Conservation (phyloP, 331 rosid species). For the Cydonia oblonga region DNA sequence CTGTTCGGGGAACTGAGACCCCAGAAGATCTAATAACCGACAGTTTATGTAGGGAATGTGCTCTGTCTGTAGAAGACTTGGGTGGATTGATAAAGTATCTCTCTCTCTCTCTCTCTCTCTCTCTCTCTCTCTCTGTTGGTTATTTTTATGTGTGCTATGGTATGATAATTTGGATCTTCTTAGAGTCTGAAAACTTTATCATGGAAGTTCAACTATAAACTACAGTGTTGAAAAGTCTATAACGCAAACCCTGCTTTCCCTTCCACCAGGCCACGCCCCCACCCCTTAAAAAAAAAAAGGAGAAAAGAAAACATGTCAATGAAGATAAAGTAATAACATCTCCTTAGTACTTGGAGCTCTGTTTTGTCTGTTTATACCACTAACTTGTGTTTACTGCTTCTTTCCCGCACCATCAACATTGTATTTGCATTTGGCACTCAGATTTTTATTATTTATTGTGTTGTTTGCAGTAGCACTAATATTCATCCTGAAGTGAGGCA, state of each 20-base stretch:
- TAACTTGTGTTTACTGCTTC: background rate
- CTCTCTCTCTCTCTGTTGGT: background rate
- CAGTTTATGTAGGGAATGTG: constrained; percentile 70
- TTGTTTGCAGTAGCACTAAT: constrained; percentile 41
- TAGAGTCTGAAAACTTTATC: background rate
- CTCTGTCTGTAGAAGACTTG: constrained; percentile 63
- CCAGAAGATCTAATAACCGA: constrained; percentile 91
- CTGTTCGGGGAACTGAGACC: constrained; percentile 94
- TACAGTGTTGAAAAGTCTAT: background rate
- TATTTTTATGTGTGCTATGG: background rate
- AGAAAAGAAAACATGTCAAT: background rate
- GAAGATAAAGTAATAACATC: background rate
- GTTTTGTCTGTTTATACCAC: background rate
- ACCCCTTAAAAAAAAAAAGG: background rate
- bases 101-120: constrained; percentile 15
- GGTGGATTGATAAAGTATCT: constrained; percentile 68
- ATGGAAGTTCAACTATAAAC: background rate
- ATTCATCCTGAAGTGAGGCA: constrained; percentile 30
- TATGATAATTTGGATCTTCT: background rate
- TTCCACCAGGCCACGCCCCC: too few relatives aligned
- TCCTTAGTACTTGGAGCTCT: background rate
- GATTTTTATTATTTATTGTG: background rate
- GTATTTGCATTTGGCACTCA: background rate
- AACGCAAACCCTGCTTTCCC: too few relatives aligned
- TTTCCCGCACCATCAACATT: background rate